phyloP scores from a whole-genome alignment of 108 stramenopile species.

The Thalassiosira profunda region DNA sequence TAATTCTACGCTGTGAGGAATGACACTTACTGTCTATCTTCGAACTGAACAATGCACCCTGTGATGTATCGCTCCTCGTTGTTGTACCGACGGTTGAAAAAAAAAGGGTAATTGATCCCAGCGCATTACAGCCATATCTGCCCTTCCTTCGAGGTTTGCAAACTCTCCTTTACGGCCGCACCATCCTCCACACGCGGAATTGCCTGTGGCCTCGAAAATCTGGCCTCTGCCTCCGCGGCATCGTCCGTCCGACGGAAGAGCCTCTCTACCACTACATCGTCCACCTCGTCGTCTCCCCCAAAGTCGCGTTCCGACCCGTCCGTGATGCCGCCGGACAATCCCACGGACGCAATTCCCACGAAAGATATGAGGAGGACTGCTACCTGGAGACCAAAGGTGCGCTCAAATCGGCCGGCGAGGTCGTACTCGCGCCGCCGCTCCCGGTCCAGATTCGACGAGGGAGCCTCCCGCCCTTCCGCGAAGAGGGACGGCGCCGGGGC shows the following conservation, averaged over 20 bases:
- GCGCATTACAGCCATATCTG: too few species aligned
- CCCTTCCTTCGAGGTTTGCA: too few species aligned
- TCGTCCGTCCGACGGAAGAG: constrained; percentile 22
- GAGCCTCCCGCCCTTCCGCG: neutral
- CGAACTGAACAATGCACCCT: too few species aligned
- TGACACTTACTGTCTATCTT: too few species aligned
- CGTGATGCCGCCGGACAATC: constrained; percentile 24
- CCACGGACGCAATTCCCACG: constrained; percentile 4
- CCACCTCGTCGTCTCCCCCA: constrained; percentile 25
- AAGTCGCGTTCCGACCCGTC: constrained; percentile 25
- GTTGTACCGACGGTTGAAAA: too few species aligned
- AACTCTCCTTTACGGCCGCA: too few species aligned
- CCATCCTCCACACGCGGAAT: too few species aligned
- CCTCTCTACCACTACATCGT: constrained; percentile 17
- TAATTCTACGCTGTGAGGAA: too few species aligned
- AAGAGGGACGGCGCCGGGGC: constrained; percentile 5
- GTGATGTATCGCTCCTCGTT: too few species aligned
- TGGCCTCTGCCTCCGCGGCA: constrained; percentile 9
- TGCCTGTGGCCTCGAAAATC: too few species aligned
- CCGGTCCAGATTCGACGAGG: constrained; percentile 10
- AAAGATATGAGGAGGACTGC: constrained; percentile 2
- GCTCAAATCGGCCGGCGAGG: constrained; percentile 20
- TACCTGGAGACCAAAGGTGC: constrained; percentile 16
- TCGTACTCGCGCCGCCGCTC: constrained; percentile 29
- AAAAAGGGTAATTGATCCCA: too few species aligned